Base-by-base conservation (phyloP, 208 protist species). In the Polymyxa betae region DNA sequence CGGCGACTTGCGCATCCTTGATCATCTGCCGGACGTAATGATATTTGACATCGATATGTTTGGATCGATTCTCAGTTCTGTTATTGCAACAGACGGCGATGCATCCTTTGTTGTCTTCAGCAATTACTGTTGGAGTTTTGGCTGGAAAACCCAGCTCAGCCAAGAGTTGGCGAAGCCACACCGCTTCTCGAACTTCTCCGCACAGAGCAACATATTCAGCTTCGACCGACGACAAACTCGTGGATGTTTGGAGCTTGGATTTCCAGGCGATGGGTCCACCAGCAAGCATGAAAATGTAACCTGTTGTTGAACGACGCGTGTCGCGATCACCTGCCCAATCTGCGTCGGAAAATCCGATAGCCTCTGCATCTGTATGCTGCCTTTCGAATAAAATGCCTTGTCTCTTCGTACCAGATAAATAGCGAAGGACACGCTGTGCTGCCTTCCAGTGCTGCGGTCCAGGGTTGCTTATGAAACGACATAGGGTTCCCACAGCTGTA, bases 121-220 rank as follows among this genome's bases (percentile, higher is more conserved):
- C 5, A 20, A 82, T n/a, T 35, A 20, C 35, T 5, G 16, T 82
- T 35, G 72, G 72, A 45, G 16, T 35, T 20, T 35, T 5, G 5
- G 5, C 35, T 16, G n/a, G 87, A 43, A 66, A 45, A 32, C 87
- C 87, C 12, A 89, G 10, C 35, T 45, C 38, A 35, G 38, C 38
- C 12, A 89, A 45, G 10, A 89, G 38, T 89, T 5, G 10, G 16
- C 87, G 24, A 32, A 89, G 87, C 87, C 87, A 89, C 1, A 64
- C 29, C 10, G n/a, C n/a, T 38, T 89, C 87, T n/a, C 45, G 10
- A 20, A 64, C 87, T 10, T 29, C 38, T 16, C 20, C 45, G 29
- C n/a, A 89, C 1, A 64, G 10, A 20, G 87, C 87, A 10, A 89
- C 64, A 45, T 89, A 89, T 45, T 89, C 87, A 16, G 87, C 87